Percentiles rank a stretch among this genome's conserved stretches.
Evolutionary conservation across 805 yeast genomes (phyloP).

Genomic region (Candida ulmi): DNA sequence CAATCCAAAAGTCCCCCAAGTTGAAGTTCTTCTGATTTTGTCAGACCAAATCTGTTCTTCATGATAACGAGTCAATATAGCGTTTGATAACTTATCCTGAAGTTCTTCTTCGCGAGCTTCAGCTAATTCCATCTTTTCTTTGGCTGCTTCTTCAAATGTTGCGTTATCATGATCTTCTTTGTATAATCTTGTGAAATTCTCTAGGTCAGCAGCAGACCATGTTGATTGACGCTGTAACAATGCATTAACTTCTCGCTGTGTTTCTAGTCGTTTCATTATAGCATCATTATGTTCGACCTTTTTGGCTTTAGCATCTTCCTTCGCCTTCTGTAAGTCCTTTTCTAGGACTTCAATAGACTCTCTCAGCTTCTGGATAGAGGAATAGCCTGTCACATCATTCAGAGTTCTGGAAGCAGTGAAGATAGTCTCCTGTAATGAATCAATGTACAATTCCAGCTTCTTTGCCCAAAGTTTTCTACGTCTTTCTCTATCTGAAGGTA

Average conservation of each 20-base stretch:
- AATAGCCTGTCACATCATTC: conserved; percentile 90
- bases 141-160: conserved; percentile 47
- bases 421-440: conserved; percentile 51
- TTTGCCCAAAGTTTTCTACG: conserved; percentile 36
- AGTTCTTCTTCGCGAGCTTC: conserved; percentile 65
- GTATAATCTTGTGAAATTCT: conserved; percentile 76
- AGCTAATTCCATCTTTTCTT: conserved; percentile 39
- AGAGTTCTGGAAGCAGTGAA: conserved; percentile 60
- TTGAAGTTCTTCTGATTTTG: conserved; percentile 86
- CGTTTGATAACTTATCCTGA: conserved; percentile 63
- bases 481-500: conserved; percentile 43
- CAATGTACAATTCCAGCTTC: conserved; percentile 42
- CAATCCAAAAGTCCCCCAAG: conserved; percentile 92
- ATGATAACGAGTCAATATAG: conserved; percentile 83
- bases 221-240: conserved; percentile 75
- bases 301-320: conserved; percentile 40
- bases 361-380: conserved; percentile 69
- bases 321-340: conserved; percentile 38
- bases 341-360: conserved; percentile 54
- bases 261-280: conserved; percentile 52
- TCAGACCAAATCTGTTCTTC: conserved; percentile 99
- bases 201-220: conserved; percentile 79
- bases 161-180: conserved; percentile 76
- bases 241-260: conserved; percentile 86
- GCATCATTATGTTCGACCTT: conserved; percentile 56